Evolutionary conservation across 495 filamentous ascomycete species (phyloP).

Genomic region (Xylaria scruposa): DNA sequence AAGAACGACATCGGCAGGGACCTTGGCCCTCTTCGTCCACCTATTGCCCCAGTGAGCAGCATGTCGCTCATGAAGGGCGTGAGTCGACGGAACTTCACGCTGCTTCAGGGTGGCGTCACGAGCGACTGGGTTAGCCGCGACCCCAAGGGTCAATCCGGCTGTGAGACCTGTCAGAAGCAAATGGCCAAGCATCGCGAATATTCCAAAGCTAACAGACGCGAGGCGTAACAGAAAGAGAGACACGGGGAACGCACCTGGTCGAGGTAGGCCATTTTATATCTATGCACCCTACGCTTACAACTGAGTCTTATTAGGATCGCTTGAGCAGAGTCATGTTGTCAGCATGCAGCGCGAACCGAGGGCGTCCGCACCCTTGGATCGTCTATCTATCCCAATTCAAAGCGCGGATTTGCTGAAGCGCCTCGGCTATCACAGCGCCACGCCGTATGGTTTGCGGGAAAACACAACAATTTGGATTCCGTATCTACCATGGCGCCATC

Average conservation of each 20-base stretch:
- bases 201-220: conserved; percentile 1
- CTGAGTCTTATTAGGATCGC: neutral
- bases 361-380: neutral
- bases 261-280: conserved; percentile 18
- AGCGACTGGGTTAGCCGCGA: conserved; percentile 33
- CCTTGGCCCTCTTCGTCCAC: conserved; percentile 34
- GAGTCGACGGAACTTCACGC: conserved; percentile 38
- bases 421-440: conserved; percentile 8
- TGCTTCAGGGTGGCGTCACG: conserved; percentile 20
- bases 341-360: conserved; percentile 14
- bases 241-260: neutral
- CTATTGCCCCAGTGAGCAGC: conserved; percentile 36
- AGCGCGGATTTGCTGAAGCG: conserved; percentile 15
- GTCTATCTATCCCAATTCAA: conserved; percentile 2
- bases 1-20: conserved; percentile 28
- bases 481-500: conserved; percentile 21
- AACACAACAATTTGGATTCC: neutral
- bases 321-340: conserved; percentile 19
- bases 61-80: conserved; percentile 45
- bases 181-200: conserved; percentile 35
- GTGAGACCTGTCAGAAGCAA: conserved; percentile 36
- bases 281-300: neutral
- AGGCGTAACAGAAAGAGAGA: neutral
- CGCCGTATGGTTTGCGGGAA: neutral
- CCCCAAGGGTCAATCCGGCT: conserved; percentile 33